These are phyloP conservation scores for Fusarium domesticum DNA, from an alignment of 2,329 filamentous ascomycete genomes.

Conservation along the genomic window DNA sequence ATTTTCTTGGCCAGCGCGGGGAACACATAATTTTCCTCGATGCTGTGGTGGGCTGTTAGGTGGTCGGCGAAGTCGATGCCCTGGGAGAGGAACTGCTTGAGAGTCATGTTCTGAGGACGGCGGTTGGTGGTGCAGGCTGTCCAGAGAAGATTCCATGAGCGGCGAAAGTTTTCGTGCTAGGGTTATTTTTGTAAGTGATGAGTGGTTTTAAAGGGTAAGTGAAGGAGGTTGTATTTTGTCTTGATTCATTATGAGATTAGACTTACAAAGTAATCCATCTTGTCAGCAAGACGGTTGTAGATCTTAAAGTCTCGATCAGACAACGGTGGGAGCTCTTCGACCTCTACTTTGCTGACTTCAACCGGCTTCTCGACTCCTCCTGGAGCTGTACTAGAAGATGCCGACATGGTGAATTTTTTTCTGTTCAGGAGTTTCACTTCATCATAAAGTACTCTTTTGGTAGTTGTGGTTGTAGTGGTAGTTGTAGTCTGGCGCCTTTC, in stretches of 20 bases:
- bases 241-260: neutral
- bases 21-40: slow-evolving; percentile 81
- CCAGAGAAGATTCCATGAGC: slow-evolving; percentile 70
- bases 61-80: slow-evolving; percentile 68
- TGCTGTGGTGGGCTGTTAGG: slow-evolving; percentile 74
- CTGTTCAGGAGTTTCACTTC: neutral
- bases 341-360: slow-evolving; percentile 7
- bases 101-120: slow-evolving; percentile 61
- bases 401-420: slow-evolving; percentile 13
- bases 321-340: slow-evolving; percentile 54
- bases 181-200: neutral
- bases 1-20: slow-evolving; percentile 73
- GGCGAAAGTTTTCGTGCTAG: slow-evolving; percentile 74
- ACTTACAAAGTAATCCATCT: slow-evolving; percentile 70
- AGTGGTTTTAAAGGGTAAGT: neutral
- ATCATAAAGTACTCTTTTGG: neutral
- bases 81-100: slow-evolving; percentile 64
- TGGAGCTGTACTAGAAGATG: slow-evolving; percentile 4
- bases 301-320: slow-evolving; percentile 62
- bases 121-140: slow-evolving; percentile 57
- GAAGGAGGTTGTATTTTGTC: neutral
- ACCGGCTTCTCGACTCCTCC: slow-evolving; percentile 5
- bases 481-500: neutral
- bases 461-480: no score
- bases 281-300: slow-evolving; percentile 71